Evolutionary conservation across 2,329 filamentous ascomycete species (phyloP), one percentile per base, ranked within the genome.

Genomic region (Botrytis fabae): DNA sequence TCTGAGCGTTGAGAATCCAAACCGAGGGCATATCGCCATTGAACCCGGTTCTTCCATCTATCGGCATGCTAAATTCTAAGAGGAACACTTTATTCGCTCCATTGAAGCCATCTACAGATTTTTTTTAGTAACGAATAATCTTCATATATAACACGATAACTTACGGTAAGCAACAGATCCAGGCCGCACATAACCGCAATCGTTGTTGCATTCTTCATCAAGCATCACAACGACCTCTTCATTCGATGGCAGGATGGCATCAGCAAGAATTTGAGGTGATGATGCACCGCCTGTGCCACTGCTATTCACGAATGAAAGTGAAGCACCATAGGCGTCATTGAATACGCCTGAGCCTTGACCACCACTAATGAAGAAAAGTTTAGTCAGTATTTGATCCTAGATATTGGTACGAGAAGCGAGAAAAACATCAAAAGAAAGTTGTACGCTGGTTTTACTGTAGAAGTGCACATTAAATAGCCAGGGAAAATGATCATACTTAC

Each of bases 1-100:
- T 93, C 74, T 88, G 86, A 28, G 88, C 90, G 82, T 95, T 95
- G 74, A 95, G 87, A 68, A 91, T 84, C 93, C 93, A 95, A 81
- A 91, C 86, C 60, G 92, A 90, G 14, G 92, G 92, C 86, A 92
- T 92, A 82, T 94, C 89, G 60, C 81, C 84, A 79, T 90, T 87
- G 78, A 84, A 84, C 73, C 83, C 84, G 5, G 25, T 40, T n/a
- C 80, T 82, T 70, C 84, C 80, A 74, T 86, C 86, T 73, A 88
- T 87, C 14, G 92, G 92, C 92, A 95, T 95, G 72, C 85, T 84
- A 81, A 94, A 92, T 78, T 93, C 87, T 77, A 92, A 86, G 75
- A 94, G 85, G 83, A 95, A 94, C 71, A 91, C 85, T 83, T 93
- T 94, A 78, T 89, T 87, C 44, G 86, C 85, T 68, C 92, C 92